Conservation (phyloP, 164 flowering plant genomes). For the Buxus sempervirens region DNA sequence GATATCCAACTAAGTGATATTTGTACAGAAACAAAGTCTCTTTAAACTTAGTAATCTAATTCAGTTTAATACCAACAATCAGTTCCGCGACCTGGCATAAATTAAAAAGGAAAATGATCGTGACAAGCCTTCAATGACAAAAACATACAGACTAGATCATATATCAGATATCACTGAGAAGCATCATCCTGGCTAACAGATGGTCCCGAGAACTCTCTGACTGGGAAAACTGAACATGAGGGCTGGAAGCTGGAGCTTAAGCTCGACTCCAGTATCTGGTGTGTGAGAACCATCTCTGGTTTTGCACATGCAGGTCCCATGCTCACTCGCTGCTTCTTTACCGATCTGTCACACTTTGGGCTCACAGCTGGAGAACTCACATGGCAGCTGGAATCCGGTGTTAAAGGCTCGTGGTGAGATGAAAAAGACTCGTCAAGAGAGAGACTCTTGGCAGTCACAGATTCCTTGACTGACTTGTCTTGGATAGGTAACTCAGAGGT, state of each 20-base stretch:
- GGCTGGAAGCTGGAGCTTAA: constrained; percentile 39
- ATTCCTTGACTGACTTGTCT: constrained; percentile 42
- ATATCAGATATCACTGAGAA: constrained; percentile 21
- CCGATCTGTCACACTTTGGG: constrained; percentile 42
- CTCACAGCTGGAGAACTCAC: constrained; percentile 35
- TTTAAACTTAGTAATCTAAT: not conserved
- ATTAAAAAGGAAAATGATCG: not conserved
- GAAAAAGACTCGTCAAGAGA: constrained; percentile 70
- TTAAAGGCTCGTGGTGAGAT: constrained; percentile 74
- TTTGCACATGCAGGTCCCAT: constrained; percentile 25
- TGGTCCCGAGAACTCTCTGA: constrained; percentile 28
- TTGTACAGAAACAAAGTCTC: not conserved
- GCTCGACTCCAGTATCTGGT: constrained; percentile 74
- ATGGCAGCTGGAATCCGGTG: constrained; percentile 79
- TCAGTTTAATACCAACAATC: not conserved
- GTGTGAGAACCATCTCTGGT: constrained; percentile 47
- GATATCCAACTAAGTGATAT: not conserved
- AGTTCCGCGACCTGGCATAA: not conserved
- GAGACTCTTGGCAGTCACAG: constrained; percentile 40
- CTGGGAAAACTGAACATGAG: constrained; percentile 29
- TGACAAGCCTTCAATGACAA: not conserved
- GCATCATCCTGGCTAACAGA: constrained; percentile 26
- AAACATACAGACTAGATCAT: constrained; percentile 8
- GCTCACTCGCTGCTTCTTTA: constrained; percentile 43
- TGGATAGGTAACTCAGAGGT: constrained; percentile 58